Evolutionary conservation across 2,329 filamentous ascomycete genomes (phyloP), one percentile per base, ranked within the genome.

Genomic region (Pestalotiopsis sp.): DNA sequence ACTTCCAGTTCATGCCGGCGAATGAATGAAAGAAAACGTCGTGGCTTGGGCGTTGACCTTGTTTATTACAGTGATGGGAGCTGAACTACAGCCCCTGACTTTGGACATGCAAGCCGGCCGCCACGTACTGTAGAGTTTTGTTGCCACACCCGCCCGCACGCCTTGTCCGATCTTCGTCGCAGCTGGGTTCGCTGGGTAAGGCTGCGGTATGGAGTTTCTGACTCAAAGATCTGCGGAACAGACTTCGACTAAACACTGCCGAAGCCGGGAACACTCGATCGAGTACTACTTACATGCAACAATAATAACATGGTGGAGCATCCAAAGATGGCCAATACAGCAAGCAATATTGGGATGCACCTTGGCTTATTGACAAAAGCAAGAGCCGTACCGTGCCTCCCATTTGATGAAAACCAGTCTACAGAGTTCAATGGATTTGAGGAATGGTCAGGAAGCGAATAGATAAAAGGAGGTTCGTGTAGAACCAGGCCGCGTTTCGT

Each of bases 111-210:
- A 52, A 20, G 31, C 31, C 31, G 31, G 31, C 31, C 31, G 31
- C 31, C 31, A 36, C 11, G 17, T 52, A 52, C 17, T 52, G 36
- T 62, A 41, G 59, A 41, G 59, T 14, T 62, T 62, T 36, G 27
- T 62, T 20, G 27, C 45, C 45, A 52, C 45, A 52, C n/a, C 45
- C 45, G 45, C 45, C 11, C 31, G 31, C 36, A n/a, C 31, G 31
- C 36, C 59, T 62, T 62, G 59, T 62, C 59, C 59, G n/a, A 62
- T 36, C n/a, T 17, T 36, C 59, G 27, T 59, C 57, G 23, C 57
- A 59, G 27, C 57, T 59, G 57, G 57, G 57, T n/a, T 23, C 23
- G 27, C 57, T 59, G 57, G 57, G 57, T n/a, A 59, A 59, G 57
- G 57, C 57, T 36, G 57, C 57, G 57, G 27, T 12, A 27, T 59